Base-by-base conservation (phyloP, 2,329 filamentous ascomycete species). In the Beauveria brongniartii region DNA sequence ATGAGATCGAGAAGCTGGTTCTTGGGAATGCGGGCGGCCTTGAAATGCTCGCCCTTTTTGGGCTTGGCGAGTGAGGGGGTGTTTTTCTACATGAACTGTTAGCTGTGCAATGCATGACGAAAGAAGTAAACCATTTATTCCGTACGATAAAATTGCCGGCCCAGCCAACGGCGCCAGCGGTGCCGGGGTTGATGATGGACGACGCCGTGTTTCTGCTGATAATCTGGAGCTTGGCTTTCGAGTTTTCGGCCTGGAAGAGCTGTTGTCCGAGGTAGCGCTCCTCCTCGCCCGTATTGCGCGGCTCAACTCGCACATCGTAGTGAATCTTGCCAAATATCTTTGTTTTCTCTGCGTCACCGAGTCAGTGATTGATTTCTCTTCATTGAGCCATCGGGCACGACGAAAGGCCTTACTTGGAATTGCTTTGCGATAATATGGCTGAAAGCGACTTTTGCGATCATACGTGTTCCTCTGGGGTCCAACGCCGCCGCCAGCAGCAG, bases 11-110 rank as follows among this genome's bases (percentile, higher is more conserved):
- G 77, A 64, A 99, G 85, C 69, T 94, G 89, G 79, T 91, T 88
- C 73, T 92, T 87, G 50, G 91, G 87, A 75, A 97, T 92, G 75
- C 94, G 92, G 40, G 91, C 89, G 30, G 90, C 88, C 78, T 97
- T 97, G 73, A 76, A 69, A 75, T 91, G 87, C 67, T 90, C 87
- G 72, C 83, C 77, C 75, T 84, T 86, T 73, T 87, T 80, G 63
- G 81, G 76, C 72, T 85, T 83, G 68, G 76, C 73, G 55, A 76
- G 69, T 51, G 75, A 73, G n/a, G 75, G 69, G 14, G 76, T 74
- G 16, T 75, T 77, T 81, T 85, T 85, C 83, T 86, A 64, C 54
- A n/a, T 4, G 3, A 41, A 5, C 14, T 26, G 64, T 58, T 41
- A 59, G n/a, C 10, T 56, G 26, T 18, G 3, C 8, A 10, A n/a